Evolutionary conservation across 1,284 basidiomycete genomes (phyloP).

Genomic region (Trametes versicolor): DNA sequence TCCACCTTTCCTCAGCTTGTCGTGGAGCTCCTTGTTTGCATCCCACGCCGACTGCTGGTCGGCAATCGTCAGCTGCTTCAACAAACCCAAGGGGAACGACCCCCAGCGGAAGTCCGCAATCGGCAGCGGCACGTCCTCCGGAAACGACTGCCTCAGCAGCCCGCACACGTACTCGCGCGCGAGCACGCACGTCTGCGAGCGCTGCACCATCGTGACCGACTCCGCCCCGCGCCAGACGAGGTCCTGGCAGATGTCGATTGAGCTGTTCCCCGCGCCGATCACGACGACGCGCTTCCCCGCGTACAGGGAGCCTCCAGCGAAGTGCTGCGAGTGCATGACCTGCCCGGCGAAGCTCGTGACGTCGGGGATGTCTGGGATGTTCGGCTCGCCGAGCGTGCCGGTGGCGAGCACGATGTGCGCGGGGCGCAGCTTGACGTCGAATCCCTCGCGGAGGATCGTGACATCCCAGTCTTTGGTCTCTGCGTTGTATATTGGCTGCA

Average conservation of each 20-base stretch:
- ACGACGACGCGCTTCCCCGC: constrained; percentile 58
- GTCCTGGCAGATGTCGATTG: constrained; percentile 57
- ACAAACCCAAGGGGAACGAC: constrained; percentile 52
- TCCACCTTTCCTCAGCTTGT: constrained; percentile 64
- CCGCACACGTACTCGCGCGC: constrained; percentile 42
- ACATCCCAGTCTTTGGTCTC: constrained; percentile 60
- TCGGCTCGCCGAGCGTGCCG: constrained; percentile 58
- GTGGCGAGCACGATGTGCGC: constrained; percentile 70
- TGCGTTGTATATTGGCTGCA: constrained; percentile 48
- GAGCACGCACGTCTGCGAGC: constrained; percentile 43
- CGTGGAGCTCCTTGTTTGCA: constrained; percentile 56
- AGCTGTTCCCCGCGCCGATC: constrained; percentile 59
- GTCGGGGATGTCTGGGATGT: constrained; percentile 54
- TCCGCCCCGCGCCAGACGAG: constrained; percentile 51
- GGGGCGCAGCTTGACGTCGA: constrained; percentile 57
- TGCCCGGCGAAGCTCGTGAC: constrained; percentile 51
- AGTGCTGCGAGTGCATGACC: constrained; percentile 54
- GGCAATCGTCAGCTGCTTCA: constrained; percentile 45
- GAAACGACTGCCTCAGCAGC: constrained; percentile 45
- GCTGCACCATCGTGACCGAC: constrained; percentile 46
- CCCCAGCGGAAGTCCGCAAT: constrained; percentile 57
- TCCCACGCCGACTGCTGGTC: constrained; percentile 39
- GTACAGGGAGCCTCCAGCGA: constrained; percentile 50
- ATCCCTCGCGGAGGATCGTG: constrained; percentile 52
- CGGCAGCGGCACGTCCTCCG: constrained; percentile 53